Evolutionary conservation across 2,329 filamentous ascomycete genomes (phyloP).

Genomic region (Penicillium sp.): DNA sequence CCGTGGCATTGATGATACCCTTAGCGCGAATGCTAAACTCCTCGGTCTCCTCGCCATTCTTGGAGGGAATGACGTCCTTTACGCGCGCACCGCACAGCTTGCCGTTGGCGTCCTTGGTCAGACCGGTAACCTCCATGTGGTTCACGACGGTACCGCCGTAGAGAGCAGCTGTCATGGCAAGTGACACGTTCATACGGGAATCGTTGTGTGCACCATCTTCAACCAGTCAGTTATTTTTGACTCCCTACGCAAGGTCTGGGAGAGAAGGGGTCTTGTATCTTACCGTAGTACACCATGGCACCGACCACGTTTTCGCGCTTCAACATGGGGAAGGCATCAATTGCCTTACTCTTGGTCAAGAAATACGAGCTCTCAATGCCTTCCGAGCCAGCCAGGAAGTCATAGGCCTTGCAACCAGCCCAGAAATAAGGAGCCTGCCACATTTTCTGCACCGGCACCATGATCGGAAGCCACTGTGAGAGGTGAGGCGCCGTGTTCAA

Average conservation of each 20-base stretch:
- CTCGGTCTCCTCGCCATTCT: constrained; percentile 57
- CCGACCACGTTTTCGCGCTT: constrained; percentile 74
- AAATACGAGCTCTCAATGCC: constrained; percentile 89
- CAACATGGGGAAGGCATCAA: constrained; percentile 85
- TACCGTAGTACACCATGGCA: constrained; percentile 79
- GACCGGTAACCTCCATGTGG: constrained; percentile 71
- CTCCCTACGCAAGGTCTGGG: too few relatives aligned
- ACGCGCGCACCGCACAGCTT: constrained; percentile 68
- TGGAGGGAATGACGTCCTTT: constrained; percentile 64
- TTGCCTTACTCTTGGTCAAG: constrained; percentile 75
- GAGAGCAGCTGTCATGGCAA: constrained; percentile 82
- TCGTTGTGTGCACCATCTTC: constrained; percentile 84
- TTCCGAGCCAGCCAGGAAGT: constrained; percentile 77
- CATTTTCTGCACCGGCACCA: constrained; percentile 77
- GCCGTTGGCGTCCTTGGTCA: constrained; percentile 70
- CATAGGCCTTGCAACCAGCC: constrained; percentile 72
- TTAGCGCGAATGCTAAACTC: constrained; percentile 71
- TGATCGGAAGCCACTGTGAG: constrained; percentile 74
- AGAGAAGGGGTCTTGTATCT: constrained; percentile 3
- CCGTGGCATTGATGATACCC: constrained; percentile 83
- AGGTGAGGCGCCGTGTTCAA: constrained; percentile 78
- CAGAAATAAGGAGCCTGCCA: constrained; percentile 75
- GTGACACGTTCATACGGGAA: constrained; percentile 84
- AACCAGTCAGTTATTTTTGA: constrained; percentile 11
- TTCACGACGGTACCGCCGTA: constrained; percentile 80